Conservation (phyloP, 176 grass and related monocot species). For the Tillandsia fasciculata region DNA sequence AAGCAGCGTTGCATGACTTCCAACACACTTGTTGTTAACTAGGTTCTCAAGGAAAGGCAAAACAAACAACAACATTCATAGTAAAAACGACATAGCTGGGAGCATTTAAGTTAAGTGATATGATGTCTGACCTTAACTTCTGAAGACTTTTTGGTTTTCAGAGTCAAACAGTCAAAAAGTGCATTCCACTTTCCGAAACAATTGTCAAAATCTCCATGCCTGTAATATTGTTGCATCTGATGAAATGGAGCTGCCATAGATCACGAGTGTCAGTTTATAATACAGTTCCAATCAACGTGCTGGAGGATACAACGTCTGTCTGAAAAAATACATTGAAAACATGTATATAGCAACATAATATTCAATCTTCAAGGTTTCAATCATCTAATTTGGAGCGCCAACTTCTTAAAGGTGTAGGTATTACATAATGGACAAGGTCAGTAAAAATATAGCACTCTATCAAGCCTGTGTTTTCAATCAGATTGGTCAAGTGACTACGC, state of each 20-base stretch:
- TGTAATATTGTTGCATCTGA: conserved; percentile 86
- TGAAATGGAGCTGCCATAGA: conserved; percentile 57
- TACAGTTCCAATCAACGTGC: not conserved
- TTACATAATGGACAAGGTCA: too few species aligned
- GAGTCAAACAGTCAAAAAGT: conserved; percentile 61
- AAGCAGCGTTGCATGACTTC: not conserved
- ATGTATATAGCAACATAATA: too few species aligned
- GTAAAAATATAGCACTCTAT: too few species aligned
- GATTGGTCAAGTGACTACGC: too few species aligned
- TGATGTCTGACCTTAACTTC: conserved; percentile 36
- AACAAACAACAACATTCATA: not conserved
- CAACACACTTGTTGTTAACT: not conserved
- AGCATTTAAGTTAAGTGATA: not conserved
- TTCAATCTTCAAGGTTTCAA: too few species aligned
- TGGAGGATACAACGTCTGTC: too few species aligned
- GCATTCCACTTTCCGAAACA: conserved; percentile 72
- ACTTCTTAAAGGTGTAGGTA: too few species aligned
- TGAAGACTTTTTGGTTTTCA: conserved; percentile 47
- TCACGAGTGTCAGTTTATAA: not conserved
- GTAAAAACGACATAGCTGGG: not conserved
- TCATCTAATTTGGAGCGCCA: too few species aligned
- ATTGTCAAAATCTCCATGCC: conserved; percentile 61
- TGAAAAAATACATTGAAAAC: too few species aligned
- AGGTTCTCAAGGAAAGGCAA: not conserved
- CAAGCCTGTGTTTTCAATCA: too few species aligned